phyloP scores from a whole-genome alignment of 257 asterid species.

The Solanum pimpinellifolium region DNA sequence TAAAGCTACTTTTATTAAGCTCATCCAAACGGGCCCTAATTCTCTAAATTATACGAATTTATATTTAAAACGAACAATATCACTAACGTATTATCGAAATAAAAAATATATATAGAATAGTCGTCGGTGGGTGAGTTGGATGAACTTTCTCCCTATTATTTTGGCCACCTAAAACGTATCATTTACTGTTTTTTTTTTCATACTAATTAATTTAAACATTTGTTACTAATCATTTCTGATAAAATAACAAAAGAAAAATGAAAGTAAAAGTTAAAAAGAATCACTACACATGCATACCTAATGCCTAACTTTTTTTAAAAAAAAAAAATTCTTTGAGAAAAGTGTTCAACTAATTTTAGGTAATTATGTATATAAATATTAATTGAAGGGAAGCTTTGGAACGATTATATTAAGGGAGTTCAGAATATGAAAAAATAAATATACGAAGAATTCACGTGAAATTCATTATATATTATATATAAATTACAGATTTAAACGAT shows the following conservation, averaged over 20 bases:
- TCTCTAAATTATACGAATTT: too few relatives aligned
- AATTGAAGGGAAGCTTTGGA: background rate
- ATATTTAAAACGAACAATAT: too few relatives aligned
- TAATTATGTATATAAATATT: background rate
- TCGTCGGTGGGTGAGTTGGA: background rate
- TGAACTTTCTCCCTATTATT: background rate
- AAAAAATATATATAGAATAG: background rate
- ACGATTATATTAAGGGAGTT: too few relatives aligned
- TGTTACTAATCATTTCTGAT: background rate
- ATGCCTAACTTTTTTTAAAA: background rate
- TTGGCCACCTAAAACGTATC: background rate
- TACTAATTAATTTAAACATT: background rate
- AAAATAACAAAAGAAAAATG: background rate
- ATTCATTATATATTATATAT: too few relatives aligned
- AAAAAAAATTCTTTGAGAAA: background rate
- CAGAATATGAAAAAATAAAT: too few relatives aligned
- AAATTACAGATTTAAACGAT: rapidly evolving
- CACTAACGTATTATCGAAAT: too few relatives aligned
- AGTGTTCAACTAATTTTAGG: background rate
- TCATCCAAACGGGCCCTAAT: too few relatives aligned
- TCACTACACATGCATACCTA: background rate
- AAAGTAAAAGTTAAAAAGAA: background rate
- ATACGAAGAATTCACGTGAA: too few relatives aligned
- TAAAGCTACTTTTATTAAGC: too few relatives aligned
- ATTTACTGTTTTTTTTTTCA: background rate